Percentiles rank a stretch among this genome's conserved stretches.
Evolutionary conservation across 257 asterid genomes (phyloP).

Genomic region (Ligustrum vulgare): DNA sequence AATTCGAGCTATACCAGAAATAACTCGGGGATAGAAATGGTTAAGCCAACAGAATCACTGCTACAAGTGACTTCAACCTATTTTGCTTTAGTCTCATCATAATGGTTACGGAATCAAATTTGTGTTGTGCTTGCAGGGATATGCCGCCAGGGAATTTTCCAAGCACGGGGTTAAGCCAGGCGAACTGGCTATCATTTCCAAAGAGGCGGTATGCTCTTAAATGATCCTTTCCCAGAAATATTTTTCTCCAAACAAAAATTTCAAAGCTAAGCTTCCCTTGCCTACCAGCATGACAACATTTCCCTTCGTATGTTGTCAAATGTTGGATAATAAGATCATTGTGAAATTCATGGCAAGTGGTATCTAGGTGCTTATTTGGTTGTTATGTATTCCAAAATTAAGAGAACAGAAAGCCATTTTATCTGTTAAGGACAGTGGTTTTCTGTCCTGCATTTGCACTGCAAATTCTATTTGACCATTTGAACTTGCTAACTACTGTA

Average conservation of each 20-base stretch:
- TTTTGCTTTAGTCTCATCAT: background rate
- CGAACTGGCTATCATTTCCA: constrained; percentile 88
- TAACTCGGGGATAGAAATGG: background rate
- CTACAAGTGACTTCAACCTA: background rate
- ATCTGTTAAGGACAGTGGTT: background rate
- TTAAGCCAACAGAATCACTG: background rate
- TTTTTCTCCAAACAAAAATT: background rate
- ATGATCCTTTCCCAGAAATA: background rate
- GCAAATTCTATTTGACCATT: background rate
- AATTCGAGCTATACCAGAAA: background rate
- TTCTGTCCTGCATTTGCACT: background rate
- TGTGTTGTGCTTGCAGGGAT: constrained; percentile 59
- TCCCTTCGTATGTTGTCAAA: background rate
- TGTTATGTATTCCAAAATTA: background rate
- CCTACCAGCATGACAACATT: background rate
- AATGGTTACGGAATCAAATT: background rate
- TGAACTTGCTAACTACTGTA: background rate
- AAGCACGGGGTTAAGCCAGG: constrained; percentile 88
- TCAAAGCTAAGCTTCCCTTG: background rate
- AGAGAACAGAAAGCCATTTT: background rate
- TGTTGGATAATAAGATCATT: background rate
- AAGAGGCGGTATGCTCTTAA: constrained; percentile 73
- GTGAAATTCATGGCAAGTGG: background rate
- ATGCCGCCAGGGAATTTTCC: constrained; percentile 93
- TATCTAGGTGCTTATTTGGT: constrained; percentile 6